Evolutionary conservation across 148 eudicot genomes (phyloP), one percentile per base, ranked within the genome.

Genomic region (Oxyria digyna): DNA sequence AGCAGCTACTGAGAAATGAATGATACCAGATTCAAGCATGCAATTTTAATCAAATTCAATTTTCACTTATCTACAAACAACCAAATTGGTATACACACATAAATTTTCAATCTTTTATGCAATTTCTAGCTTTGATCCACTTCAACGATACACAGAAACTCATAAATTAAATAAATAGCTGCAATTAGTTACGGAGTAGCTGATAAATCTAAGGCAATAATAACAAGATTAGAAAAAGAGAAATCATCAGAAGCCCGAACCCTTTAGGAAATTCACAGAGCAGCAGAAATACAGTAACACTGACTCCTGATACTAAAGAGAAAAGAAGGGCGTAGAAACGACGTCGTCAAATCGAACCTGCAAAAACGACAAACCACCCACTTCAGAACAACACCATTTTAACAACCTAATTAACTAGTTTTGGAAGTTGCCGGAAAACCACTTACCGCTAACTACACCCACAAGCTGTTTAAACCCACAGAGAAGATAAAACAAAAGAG

Each of bases 281-380:
- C 65, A 27, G 9, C 65, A 59, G 27, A 24, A 59, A 15, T 20
- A 67, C 45, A 67, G 45, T 67, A 9, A 67, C 24, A 20, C 49
- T 42, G 17, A 49, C 57, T 49, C 41, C 68, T 18, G 24, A 11
- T 38, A 38, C 9, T n/a, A 38, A 45, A 65, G 68, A 29, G 67
- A n/a, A 41, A 67, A 40, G 38, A 24, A 40, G 45, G n/a, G 32
- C 38, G 49, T 67, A 14, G 2, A 38, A 41, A 57, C 69, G 49
- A 67, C 69, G 69, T 67, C 69, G 69, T 67, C 69, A 42, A 40
- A 67, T 67, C 50, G 49, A 67, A 40, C 69, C 69, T 67, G 49
- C 69, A 41, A 40, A 67, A 67, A 67, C 49, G 69, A 40, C 31
- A 37, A 43, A 67, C 31, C 69, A 67, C 33, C 69, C 7, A 6